Conservation (phyloP, 768 basidiomycete genomes). For the Cystofilobasidium macerans region DNA sequence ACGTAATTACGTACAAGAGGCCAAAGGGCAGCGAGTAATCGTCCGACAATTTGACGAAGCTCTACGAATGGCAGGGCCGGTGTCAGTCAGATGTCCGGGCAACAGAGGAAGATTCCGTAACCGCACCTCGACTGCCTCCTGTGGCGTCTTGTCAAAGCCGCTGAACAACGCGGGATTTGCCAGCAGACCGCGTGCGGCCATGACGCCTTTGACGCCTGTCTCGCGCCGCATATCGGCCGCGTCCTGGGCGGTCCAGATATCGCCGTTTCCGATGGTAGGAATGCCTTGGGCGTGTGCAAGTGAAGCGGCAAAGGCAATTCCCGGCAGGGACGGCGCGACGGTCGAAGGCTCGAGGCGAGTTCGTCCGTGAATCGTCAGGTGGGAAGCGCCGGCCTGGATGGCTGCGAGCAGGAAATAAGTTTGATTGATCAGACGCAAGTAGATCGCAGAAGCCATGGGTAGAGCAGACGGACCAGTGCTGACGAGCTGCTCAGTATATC, state of each 20-base stretch:
- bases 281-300: constrained; percentile 39
- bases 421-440: neutral
- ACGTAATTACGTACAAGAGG: neutral
- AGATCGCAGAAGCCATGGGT: too few relatives aligned
- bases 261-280: constrained; percentile 44
- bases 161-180: constrained; percentile 43
- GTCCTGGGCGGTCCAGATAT: constrained; percentile 41
- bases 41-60: neutral
- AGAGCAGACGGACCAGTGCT: constrained; percentile 31
- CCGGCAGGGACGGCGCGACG: constrained; percentile 28
- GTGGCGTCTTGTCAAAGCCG: constrained; percentile 39
- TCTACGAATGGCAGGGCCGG: neutral
- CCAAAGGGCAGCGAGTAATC: neutral
- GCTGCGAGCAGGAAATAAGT: constrained; percentile 27
- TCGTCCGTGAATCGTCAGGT: constrained; percentile 44
- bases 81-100: neutral
- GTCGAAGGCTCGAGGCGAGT: constrained; percentile 42
- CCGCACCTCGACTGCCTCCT: constrained; percentile 37
- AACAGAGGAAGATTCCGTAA: neutral
- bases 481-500: constrained; percentile 41
- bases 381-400: constrained; percentile 40
- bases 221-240: constrained; percentile 36
- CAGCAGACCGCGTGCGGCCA: constrained; percentile 44
- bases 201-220: constrained; percentile 42
- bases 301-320: constrained; percentile 42